phyloP scores from a whole-genome alignment of 2,329 filamentous ascomycete genomes.

The Fusarium algeriense region DNA sequence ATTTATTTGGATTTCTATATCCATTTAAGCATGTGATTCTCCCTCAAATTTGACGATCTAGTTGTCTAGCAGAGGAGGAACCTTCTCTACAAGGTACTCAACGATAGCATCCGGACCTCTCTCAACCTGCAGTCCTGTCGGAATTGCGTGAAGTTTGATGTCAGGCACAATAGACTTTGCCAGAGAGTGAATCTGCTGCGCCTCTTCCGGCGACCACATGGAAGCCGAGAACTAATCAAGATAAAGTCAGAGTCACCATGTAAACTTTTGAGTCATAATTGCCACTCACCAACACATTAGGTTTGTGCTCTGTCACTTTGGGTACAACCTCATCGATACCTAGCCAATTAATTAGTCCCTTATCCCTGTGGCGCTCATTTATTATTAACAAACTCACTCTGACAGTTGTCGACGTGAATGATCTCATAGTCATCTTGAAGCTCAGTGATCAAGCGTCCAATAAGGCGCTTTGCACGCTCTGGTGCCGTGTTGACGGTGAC shows the following conservation, averaged over 20 bases:
- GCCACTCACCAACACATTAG: neutral
- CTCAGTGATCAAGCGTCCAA: constrained; percentile 9
- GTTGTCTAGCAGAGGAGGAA: constrained; percentile 13
- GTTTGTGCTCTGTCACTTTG: constrained; percentile 15
- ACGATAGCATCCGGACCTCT: constrained; percentile 16
- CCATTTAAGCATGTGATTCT: no score
- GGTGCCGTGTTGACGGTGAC: constrained; percentile 19
- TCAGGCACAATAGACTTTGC: constrained; percentile 21
- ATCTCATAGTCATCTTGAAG: constrained; percentile 18
- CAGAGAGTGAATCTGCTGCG: constrained; percentile 12
- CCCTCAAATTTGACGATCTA: neutral
- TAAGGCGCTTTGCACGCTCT: constrained; percentile 15
- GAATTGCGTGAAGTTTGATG: constrained; percentile 18
- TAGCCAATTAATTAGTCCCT: neutral
- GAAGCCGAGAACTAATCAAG: constrained; percentile 11
- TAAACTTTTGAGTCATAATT: accelerated
- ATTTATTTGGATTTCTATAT: no score
- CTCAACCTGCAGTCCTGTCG: constrained; percentile 13
- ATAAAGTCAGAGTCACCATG: accelerated
- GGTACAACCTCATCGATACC: constrained; percentile 23
- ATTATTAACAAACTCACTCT: neutral
- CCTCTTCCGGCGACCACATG: constrained; percentile 16
- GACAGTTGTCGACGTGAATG: constrained; percentile 14
- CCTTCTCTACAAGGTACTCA: constrained; percentile 20
- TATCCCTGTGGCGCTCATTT: accelerated